phyloP scores from a whole-genome alignment of 2,329 filamentous ascomycete genomes.

The Ceratocystis eucalypticola region DNA sequence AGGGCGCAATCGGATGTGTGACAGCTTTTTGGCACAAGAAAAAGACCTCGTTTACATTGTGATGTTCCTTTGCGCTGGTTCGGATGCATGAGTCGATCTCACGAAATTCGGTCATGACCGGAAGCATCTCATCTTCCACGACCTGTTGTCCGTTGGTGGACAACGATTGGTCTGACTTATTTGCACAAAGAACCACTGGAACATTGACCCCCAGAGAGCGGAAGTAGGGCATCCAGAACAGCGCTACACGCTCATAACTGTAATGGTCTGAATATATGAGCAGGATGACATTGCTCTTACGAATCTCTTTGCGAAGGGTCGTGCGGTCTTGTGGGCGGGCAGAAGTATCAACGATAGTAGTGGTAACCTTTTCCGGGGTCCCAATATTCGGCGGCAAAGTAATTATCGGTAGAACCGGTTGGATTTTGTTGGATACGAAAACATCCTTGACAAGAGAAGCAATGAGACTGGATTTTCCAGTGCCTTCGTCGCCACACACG shows the following conservation, averaged over 20 bases:
- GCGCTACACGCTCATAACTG: conserved; percentile 89
- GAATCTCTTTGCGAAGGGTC: conserved; percentile 80
- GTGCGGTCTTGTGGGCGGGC: conserved; percentile 86
- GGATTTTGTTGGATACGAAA: conserved; percentile 91
- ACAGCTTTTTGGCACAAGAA: conserved; percentile 97
- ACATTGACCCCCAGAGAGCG: conserved; percentile 96
- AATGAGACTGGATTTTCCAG: conserved; percentile 87
- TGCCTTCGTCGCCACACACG: conserved; percentile 90
- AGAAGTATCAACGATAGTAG: conserved; percentile 94
- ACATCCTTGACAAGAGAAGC: conserved; percentile 94
- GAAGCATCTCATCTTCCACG: conserved; percentile 92
- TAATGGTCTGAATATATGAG: conserved; percentile 98
- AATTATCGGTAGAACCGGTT: conserved; percentile 84
- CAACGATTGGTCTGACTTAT: conserved; percentile 80
- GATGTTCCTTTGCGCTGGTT: conserved; percentile 79
- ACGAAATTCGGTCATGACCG: conserved; percentile 96
- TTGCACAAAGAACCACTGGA: conserved; percentile 89
- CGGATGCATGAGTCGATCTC: conserved; percentile 97
- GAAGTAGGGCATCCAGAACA: conserved; percentile 99
- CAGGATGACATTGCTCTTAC: conserved; percentile 92
- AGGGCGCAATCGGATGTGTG: conserved; percentile 86
- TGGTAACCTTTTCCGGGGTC: conserved; percentile 92
- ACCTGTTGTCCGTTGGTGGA: conserved; percentile 69
- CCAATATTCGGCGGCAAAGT: conserved; percentile 87
- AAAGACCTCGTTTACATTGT: conserved; percentile 92